Conservation (phyloP, 495 filamentous ascomycete genomes). For the Symbiotaphrina buchneri region DNA sequence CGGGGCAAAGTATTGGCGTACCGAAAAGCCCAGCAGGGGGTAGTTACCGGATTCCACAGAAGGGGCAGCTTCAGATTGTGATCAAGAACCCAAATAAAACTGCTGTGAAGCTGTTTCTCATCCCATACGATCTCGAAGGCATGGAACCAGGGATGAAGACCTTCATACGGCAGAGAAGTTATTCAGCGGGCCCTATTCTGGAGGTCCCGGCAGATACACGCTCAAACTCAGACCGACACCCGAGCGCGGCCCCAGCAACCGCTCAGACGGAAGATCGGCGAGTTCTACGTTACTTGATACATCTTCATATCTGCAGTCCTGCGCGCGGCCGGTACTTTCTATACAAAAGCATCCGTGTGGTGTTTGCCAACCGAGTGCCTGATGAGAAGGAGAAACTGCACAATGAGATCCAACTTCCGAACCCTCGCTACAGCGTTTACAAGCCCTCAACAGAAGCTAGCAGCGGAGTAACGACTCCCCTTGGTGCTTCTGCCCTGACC, state of each 20-base stretch:
- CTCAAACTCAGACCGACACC: constrained; percentile 22
- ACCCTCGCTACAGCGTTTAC: constrained; percentile 72
- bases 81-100: constrained; percentile 96
- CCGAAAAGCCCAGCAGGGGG: constrained; percentile 59
- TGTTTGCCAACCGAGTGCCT: constrained; percentile 93
- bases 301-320: constrained; percentile 83
- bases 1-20: constrained; percentile 43
- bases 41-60: constrained; percentile 84
- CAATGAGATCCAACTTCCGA: constrained; percentile 77
- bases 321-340: constrained; percentile 69
- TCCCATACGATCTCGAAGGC: constrained; percentile 86
- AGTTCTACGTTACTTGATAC: constrained; percentile 73
- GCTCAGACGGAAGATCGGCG: constrained; percentile 37
- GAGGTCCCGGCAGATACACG: constrained; percentile 32
- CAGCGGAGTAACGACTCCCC: constrained; percentile 9
- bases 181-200: constrained; percentile 71
- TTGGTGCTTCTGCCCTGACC: constrained; percentile 17
- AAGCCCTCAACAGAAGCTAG: constrained; percentile 34
- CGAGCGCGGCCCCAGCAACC: constrained; percentile 4
- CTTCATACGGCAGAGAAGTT: constrained; percentile 86
- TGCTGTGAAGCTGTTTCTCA: constrained; percentile 81
- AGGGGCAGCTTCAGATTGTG: constrained; percentile 88
- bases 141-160: constrained; percentile 95
- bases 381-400: constrained; percentile 87
- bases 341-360: constrained; percentile 79